Evolutionary conservation across 768 basidiomycete species (phyloP), one percentile per base, ranked within the genome.

Genomic region (Tylopilus balloui): DNA sequence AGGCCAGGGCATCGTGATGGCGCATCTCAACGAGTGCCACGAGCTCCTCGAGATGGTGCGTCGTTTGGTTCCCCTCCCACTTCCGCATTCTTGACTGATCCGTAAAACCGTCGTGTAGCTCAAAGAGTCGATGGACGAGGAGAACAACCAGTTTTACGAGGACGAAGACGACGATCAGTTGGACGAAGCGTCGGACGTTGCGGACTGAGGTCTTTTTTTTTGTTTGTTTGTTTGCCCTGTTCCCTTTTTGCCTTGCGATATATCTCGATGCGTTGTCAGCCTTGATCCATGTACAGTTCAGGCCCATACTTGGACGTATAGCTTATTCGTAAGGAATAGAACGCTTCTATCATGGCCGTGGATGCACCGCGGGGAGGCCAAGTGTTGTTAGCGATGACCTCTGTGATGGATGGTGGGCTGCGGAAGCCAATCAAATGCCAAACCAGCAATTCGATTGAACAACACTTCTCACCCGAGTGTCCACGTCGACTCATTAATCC

Each of bases 1-100:
- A 66, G 95, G 95, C 3, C 95, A 98, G 65, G 95, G 91, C 13
- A 92, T 95, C 58, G 78, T 98, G 45, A 92, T 92, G 77, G 94
- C 95, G 4, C 92, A 97, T 67, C 71, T 98, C 43, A 93, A 87
- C 55, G 95, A 98, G 69, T 95, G 93, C 51, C 95, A 98, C 61
- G 95, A 97, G 66, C 72, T 97, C 47, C 74, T 97, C 12, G 92
- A 93, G 71, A 95, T 97, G 92, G 89, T 89, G 56, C 34, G 78
- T 63, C 35, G n/a, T n/a, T n/a, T n/a, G n/a, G n/a, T 46, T 7
- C 25, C 42, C 5, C 20, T 23, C 15, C 29, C 15, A 21, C 2
- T 19, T 41, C 17, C 11, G 9, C 11, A 9, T 11, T 6, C 4
- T 19, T 19, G 12, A 31, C 23, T n/a, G 15, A 41, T 15, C 34